Conservation (phyloP, 768 basidiomycete species). For the Leucocoprinus sp. region DNA sequence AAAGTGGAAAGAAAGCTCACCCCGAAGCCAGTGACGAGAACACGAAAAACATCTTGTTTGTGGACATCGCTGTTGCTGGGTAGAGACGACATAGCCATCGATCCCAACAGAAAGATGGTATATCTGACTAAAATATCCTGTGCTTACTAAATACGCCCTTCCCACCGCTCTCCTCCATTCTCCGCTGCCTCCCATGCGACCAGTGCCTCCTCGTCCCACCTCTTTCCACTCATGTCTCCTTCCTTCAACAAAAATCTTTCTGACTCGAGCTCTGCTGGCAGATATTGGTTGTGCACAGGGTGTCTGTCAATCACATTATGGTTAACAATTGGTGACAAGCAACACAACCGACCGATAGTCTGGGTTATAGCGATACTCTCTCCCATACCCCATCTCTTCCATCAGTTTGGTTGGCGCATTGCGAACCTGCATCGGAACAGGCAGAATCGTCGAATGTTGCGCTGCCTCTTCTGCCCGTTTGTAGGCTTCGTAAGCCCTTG, state of each 20-base stretch:
- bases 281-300: constrained; percentile 57
- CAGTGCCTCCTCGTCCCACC: constrained; percentile 56
- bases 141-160: constrained; percentile 11
- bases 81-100: neutral
- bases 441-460: constrained; percentile 38
- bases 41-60: constrained; percentile 18
- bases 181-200: constrained; percentile 42
- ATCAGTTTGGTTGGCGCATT: constrained; percentile 72
- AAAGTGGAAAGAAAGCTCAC: constrained; percentile 17
- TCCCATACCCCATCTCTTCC: constrained; percentile 62
- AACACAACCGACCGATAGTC: constrained; percentile 35
- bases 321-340: neutral
- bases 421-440: constrained; percentile 65
- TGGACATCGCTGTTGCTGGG: constrained; percentile 1
- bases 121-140: neutral
- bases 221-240: constrained; percentile 35
- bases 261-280: constrained; percentile 41
- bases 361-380: constrained; percentile 59
- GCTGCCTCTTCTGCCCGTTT: constrained; percentile 58
- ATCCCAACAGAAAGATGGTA: neutral
- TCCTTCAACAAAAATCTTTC: constrained; percentile 36
- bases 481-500: constrained; percentile 73
- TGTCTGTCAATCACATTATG: constrained; percentile 31
- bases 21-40: constrained; percentile 31
- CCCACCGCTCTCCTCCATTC: constrained; percentile 13